Percentiles rank a stretch among this genome's conserved stretches.
These are phyloP conservation scores for Bathelium albidoporum DNA, from an alignment of 495 filamentous ascomycete genomes.

Conservation along the genomic window DNA sequence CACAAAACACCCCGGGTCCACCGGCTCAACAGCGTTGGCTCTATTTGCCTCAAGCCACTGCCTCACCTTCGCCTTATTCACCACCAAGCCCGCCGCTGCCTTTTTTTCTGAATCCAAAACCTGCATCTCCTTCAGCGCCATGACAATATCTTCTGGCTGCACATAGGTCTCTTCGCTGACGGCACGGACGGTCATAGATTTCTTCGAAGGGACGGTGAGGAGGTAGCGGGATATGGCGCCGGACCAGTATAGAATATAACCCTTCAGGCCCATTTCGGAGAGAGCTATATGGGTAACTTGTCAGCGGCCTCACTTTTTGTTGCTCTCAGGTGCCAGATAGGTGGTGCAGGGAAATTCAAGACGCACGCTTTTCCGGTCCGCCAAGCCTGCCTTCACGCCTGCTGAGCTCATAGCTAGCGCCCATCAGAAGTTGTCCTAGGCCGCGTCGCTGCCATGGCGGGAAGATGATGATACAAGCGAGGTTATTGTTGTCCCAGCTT, in stretches of 20 bases:
- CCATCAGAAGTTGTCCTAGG: slow-evolving; percentile 82
- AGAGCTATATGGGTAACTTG: slow-evolving; percentile 40
- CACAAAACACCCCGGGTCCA: slow-evolving; percentile 49
- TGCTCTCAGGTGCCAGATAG: not conserved
- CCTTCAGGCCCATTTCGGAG: slow-evolving; percentile 67
- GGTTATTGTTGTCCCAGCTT: slow-evolving; percentile 96
- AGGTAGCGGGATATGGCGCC: slow-evolving; percentile 62
- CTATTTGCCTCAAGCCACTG: slow-evolving; percentile 41
- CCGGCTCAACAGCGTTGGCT: slow-evolving; percentile 39
- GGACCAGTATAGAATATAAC: slow-evolving; percentile 77
- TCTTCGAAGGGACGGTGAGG: slow-evolving; percentile 33
- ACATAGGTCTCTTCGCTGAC: slow-evolving; percentile 65
- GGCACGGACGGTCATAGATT: slow-evolving; percentile 43
- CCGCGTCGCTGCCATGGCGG: slow-evolving; percentile 90
- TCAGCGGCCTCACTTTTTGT: not conserved
- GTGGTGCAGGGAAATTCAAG: not conserved
- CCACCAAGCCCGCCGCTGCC: slow-evolving; percentile 36
- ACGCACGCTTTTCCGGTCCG: slow-evolving; percentile 72
- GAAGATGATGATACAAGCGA: slow-evolving; percentile 93
- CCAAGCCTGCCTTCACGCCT: slow-evolving; percentile 73
- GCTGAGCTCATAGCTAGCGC: slow-evolving; percentile 86
- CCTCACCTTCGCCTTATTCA: slow-evolving; percentile 46
- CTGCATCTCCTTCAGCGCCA: slow-evolving; percentile 67
- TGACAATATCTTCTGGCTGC: slow-evolving; percentile 67
- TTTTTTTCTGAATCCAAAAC: slow-evolving; percentile 44